Evolutionary conservation across 1,139 yeast genomes (phyloP).

Genomic region (Oligophagozyma castellii): DNA sequence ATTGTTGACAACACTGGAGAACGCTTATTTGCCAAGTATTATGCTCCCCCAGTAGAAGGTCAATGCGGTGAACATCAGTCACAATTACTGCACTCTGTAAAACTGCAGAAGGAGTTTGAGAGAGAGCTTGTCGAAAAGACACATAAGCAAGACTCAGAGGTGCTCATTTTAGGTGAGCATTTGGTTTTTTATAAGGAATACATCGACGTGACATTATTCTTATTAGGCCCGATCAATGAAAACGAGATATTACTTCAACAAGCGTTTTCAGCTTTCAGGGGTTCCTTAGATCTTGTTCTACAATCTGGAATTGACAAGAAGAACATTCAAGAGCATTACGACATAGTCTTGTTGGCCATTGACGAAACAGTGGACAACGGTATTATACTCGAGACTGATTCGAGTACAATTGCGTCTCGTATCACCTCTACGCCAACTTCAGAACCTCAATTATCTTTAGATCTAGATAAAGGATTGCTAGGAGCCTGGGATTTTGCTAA

Average conservation of each 20-base stretch:
- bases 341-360: slow-evolving; percentile 68
- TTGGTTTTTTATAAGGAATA: slow-evolving; percentile 72
- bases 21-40: slow-evolving; percentile 77
- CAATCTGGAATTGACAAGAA: slow-evolving; percentile 67
- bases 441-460: slow-evolving; percentile 56
- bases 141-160: slow-evolving; percentile 67
- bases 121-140: slow-evolving; percentile 58
- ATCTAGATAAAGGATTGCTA: slow-evolving; percentile 76
- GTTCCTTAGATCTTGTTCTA: slow-evolving; percentile 65
- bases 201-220: slow-evolving; percentile 57
- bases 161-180: slow-evolving; percentile 64
- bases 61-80: slow-evolving; percentile 24
- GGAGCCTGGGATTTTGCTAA: slow-evolving; percentile 86
- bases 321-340: slow-evolving; percentile 71
- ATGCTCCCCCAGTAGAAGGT: slow-evolving; percentile 39
- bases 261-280: slow-evolving; percentile 64
- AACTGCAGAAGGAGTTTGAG: slow-evolving; percentile 71
- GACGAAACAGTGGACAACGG: slow-evolving; percentile 94
- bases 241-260: slow-evolving; percentile 76
- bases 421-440: slow-evolving; percentile 72
- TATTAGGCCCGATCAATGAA: slow-evolving; percentile 66
- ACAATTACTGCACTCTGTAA: slow-evolving; percentile 25
- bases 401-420: slow-evolving; percentile 74
- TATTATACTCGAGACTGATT: slow-evolving; percentile 78
- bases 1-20: slow-evolving; percentile 74